These are phyloP conservation scores for Pseudozyma sp. DNA, from an alignment of 1,284 basidiomycete genomes.

Conservation along the genomic window DNA sequence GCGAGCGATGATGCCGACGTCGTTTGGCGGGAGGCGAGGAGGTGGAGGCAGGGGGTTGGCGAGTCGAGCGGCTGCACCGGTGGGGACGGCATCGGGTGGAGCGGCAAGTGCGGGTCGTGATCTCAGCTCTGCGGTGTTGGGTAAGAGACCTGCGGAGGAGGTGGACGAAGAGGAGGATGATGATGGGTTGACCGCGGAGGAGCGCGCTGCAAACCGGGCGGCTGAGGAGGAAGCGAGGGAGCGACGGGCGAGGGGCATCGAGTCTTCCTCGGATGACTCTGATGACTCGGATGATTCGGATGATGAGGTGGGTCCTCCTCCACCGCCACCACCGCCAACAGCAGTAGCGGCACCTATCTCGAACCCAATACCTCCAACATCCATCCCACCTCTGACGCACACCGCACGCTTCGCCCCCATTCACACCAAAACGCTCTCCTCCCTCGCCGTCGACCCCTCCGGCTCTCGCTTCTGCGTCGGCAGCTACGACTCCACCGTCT, in stretches of 20 bases:
- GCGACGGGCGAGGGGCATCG: constrained; percentile 17
- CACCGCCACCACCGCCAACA: constrained; percentile 4
- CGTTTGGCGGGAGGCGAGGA: constrained; percentile 52
- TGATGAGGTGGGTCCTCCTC: constrained; percentile 34
- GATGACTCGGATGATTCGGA: constrained; percentile 25
- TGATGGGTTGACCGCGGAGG: constrained; percentile 58
- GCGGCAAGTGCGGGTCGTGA: constrained; percentile 11
- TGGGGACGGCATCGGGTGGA: constrained; percentile 44
- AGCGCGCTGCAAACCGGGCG: constrained; percentile 44
- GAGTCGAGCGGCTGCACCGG: not conserved
- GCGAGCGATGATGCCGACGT: constrained; percentile 63
- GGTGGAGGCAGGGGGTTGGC: not conserved
- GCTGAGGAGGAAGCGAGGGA: constrained; percentile 15
- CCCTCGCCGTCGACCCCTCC: constrained; percentile 88
- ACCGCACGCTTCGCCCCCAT: constrained; percentile 78
- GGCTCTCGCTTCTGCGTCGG: constrained; percentile 91
- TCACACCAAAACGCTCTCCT: constrained; percentile 91
- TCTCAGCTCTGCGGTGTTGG: constrained; percentile 12
- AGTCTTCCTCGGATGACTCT: not conserved
- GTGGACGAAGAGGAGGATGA: constrained; percentile 48
- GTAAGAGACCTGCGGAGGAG: constrained; percentile 11
- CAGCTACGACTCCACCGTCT: constrained; percentile 95
- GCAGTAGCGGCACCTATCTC: not conserved
- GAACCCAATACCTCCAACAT: not conserved
- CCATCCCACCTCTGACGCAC: constrained; percentile 21